A percentile compares a stretch with the other conserved stretches of the same genome.
These are phyloP conservation scores for Torrubiella hemipterigena DNA, from an alignment of 2,329 filamentous ascomycete genomes.

Conservation along the genomic window DNA sequence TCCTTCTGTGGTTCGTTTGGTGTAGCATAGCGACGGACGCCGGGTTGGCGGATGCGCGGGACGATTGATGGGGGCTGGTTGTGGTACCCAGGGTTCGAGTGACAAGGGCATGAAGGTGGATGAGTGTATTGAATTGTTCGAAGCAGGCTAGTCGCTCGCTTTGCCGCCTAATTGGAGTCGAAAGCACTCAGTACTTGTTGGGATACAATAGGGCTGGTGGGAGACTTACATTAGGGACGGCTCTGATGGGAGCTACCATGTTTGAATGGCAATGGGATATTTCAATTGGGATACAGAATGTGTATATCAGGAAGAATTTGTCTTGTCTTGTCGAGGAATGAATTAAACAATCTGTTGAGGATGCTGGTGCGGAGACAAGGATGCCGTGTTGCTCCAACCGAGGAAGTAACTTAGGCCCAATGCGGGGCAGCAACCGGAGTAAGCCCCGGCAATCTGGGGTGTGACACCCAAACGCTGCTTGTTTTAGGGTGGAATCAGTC, in stretches of 20 bases:
- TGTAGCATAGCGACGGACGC: constrained; percentile 51
- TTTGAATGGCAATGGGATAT: neutral
- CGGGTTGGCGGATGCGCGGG: constrained; percentile 27
- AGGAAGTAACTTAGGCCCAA: no score
- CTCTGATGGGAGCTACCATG: constrained; percentile 14
- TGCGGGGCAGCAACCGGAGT: no score
- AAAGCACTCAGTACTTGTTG: no score
- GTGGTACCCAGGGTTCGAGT: constrained; percentile 76
- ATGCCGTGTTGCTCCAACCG: no score
- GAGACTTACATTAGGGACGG: constrained; percentile 20
- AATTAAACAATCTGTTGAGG: no score
- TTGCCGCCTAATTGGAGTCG: constrained; percentile 34
- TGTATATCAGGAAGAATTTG: no score
- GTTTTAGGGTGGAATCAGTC: no score
- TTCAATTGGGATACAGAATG: neutral
- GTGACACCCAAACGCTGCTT: no score
- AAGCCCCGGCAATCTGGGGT: no score
- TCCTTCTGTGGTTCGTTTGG: constrained; percentile 66
- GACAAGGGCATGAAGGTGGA: constrained; percentile 81
- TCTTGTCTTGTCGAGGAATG: no score
- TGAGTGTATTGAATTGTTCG: constrained; percentile 86
- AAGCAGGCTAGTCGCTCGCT: constrained; percentile 59
- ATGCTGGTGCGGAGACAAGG: no score
- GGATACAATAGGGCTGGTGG: no score
- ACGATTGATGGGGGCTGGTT: constrained; percentile 48